A percentile compares a stretch with the other conserved stretches of the same genome.
Evolutionary conservation across 352 stramenopile species (phyloP).

Genomic region (Aphanomyces astaci): DNA sequence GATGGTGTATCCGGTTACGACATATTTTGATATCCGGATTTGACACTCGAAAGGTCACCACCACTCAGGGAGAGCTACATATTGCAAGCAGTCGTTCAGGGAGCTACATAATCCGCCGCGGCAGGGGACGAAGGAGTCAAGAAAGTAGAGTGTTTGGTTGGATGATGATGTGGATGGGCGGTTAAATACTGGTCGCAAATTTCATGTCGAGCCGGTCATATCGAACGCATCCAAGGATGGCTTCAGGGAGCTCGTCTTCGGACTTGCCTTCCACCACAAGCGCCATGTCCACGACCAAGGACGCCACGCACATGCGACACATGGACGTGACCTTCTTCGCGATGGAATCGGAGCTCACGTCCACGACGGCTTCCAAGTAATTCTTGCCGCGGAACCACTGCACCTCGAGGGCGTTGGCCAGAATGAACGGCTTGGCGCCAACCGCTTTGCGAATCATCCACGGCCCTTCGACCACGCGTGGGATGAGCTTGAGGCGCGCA

Average conservation of each 20-base stretch:
- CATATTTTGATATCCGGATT: too few species aligned
- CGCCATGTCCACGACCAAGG: slow-evolving; percentile 66
- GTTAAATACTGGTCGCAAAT: slow-evolving; percentile 41
- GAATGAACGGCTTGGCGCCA: slow-evolving; percentile 64
- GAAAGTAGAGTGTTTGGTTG: neutral
- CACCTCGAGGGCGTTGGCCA: slow-evolving; percentile 55
- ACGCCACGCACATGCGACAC: slow-evolving; percentile 54
- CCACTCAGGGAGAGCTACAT: too few species aligned
- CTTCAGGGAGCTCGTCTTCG: slow-evolving; percentile 63
- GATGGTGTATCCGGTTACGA: too few species aligned
- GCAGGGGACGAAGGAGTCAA: neutral
- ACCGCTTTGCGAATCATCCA: slow-evolving; percentile 81
- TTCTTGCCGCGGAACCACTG: slow-evolving; percentile 46
- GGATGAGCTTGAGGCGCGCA: slow-evolving; percentile 72
- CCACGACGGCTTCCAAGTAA: slow-evolving; percentile 71
- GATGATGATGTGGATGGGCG: neutral
- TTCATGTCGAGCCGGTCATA: slow-evolving; percentile 69
- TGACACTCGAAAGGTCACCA: neutral
- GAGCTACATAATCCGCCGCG: too few species aligned
- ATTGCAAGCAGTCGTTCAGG: too few species aligned
- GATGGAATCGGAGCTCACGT: slow-evolving; percentile 66
- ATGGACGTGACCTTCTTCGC: slow-evolving; percentile 73
- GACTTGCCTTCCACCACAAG: slow-evolving; percentile 70
- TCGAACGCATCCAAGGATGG: slow-evolving; percentile 68
- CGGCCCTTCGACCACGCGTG: slow-evolving; percentile 60